These are phyloP conservation scores for Penicillium lividum DNA, from an alignment of 495 filamentous ascomycete species.

Conservation along the genomic window DNA sequence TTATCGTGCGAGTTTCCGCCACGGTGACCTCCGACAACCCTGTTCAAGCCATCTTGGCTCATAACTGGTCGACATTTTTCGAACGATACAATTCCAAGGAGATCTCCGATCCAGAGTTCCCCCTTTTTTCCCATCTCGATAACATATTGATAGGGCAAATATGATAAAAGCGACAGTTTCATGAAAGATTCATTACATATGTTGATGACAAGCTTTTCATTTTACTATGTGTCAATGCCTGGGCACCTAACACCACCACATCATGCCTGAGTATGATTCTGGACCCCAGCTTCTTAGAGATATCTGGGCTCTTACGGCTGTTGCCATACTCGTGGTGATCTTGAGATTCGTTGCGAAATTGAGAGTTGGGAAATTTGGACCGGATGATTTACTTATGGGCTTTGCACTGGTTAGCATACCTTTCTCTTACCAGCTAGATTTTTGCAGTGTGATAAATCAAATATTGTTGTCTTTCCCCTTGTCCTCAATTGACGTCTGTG, in stretches of 20 bases:
- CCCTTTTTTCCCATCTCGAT: constrained; percentile 3
- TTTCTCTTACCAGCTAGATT: constrained; percentile 2
- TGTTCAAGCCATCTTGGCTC: constrained; percentile 1
- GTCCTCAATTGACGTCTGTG: constrained; percentile 5
- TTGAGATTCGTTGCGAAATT: constrained; percentile 30
- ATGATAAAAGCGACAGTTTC: constrained; percentile 12
- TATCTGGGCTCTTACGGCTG: constrained; percentile 27
- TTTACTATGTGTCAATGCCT: constrained; percentile 1
- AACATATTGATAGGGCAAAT: constrained; percentile 12
- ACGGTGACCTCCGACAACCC: constrained; percentile 24
- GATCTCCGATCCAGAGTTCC: constrained; percentile 15
- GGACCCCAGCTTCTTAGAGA: constrained; percentile 27
- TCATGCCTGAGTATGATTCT: constrained; percentile 18
- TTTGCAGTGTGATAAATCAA: not conserved
- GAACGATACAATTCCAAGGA: constrained; percentile 16
- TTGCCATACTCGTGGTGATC: constrained; percentile 20
- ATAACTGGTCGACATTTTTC: not conserved
- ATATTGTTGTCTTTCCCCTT: not conserved
- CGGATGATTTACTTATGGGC: constrained; percentile 31
- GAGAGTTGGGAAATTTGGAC: constrained; percentile 25
- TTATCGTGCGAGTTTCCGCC: not conserved
- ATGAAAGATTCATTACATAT: constrained; percentile 1
- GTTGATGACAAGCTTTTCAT: not conserved
- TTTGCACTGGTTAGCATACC: constrained; percentile 29
- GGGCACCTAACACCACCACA: not conserved